These are phyloP conservation scores for Nakaseomyces delphensis DNA, from an alignment of 1,139 yeast genomes.

Conservation along the genomic window DNA sequence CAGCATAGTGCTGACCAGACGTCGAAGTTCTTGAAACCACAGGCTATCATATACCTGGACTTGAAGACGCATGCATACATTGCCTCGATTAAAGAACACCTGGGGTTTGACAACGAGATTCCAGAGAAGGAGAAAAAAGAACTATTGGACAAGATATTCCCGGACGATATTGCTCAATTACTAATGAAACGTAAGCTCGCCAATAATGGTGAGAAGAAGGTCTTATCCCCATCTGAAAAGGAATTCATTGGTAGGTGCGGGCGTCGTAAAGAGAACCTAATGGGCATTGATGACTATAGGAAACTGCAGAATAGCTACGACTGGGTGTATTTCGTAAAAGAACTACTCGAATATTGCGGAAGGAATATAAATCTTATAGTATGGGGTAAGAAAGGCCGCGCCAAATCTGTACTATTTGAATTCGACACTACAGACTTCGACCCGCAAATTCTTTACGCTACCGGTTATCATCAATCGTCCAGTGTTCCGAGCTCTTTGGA, in stretches of 20 bases:
- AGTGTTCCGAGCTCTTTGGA: not conserved
- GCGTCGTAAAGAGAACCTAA: conserved; percentile 54
- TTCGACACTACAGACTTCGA: conserved; percentile 22
- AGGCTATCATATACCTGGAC: conserved; percentile 71
- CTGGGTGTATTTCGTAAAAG: conserved; percentile 67
- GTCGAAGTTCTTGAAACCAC: conserved; percentile 62
- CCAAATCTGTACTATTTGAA: conserved; percentile 21
- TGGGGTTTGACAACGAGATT: conserved; percentile 7
- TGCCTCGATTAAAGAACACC: conserved; percentile 70
- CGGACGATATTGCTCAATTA: conserved; percentile 51
- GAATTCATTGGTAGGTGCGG: conserved; percentile 43
- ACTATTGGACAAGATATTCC: conserved; percentile 68
- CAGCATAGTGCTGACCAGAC: conserved; percentile 15
- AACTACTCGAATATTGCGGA: conserved; percentile 66
- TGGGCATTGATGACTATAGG: conserved; percentile 41
- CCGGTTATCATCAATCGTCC: conserved; percentile 14
- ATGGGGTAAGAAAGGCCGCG: conserved; percentile 56
- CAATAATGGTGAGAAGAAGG: conserved; percentile 12
- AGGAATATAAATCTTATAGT: conserved; percentile 64
- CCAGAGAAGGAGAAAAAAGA: conserved; percentile 44
- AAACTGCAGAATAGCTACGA: conserved; percentile 54
- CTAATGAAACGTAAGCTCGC: conserved; percentile 44
- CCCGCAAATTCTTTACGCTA: conserved; percentile 19
- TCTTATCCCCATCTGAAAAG: conserved; percentile 28
- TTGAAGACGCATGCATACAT: conserved; percentile 92